These are phyloP conservation scores for Fusarium nisikadoi DNA, from an alignment of 2,329 filamentous ascomycete species.

Conservation along the genomic window DNA sequence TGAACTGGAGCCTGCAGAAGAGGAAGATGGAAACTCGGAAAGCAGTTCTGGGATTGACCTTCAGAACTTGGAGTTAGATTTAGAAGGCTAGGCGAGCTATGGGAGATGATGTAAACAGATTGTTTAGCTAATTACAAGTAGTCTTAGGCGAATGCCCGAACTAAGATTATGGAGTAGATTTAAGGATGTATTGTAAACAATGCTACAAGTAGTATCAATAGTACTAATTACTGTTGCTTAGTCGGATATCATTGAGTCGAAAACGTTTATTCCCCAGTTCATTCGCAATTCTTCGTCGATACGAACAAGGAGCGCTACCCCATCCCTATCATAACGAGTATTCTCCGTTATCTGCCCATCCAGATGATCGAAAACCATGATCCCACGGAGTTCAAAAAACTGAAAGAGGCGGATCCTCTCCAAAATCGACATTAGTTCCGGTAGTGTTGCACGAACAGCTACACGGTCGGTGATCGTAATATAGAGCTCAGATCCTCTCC, in stretches of 20 bases:
- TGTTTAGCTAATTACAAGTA: too few species aligned
- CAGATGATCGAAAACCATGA: not conserved
- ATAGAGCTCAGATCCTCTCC: not conserved
- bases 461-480: not conserved
- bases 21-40: not conserved
- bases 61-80: not conserved
- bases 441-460: not conserved
- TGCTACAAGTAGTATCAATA: too few species aligned
- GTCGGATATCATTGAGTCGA: too few species aligned
- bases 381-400: not conserved
- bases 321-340: not conserved
- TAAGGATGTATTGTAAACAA: too few species aligned
- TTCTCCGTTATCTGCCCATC: not conserved
- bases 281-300: not conserved
- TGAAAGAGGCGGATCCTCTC: not conserved
- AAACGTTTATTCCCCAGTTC: not conserved
- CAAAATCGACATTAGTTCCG: not conserved
- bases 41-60: not conserved
- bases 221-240: too few species aligned
- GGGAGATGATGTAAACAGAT: too few species aligned
- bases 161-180: too few species aligned
- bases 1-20: not conserved
- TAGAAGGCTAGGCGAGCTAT: not conserved
- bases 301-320: not conserved
- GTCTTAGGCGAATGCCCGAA: too few species aligned